Evolutionary conservation across 1,139 yeast species (phyloP), one percentile per base, ranked within the genome.

Genomic region (Protomyces arabidopsidicola): DNA sequence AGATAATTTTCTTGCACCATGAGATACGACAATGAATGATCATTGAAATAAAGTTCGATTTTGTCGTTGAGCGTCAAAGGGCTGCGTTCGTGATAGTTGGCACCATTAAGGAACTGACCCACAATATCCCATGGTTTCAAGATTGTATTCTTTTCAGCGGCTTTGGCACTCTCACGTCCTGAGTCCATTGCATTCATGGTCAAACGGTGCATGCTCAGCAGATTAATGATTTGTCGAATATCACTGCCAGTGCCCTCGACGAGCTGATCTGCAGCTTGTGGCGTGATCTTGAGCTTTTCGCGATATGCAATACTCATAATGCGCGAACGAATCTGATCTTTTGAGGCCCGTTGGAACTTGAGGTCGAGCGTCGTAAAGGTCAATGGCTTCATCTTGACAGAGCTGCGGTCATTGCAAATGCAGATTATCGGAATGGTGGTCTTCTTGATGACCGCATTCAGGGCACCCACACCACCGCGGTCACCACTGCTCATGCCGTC

Each of bases 401-500:
- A 79, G 10, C 89, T 82, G 69, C 90, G 86, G 72, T 95, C 99
- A 75, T 95, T 95, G 78, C 98, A 93, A 67, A 95, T 90, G 64
- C 93, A 80, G 67, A 95, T 90, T 78, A 95, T 82, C 14, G 99
- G 98, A 72, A 93, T 66, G 88, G 60, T 85, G 0, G 98, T 90
- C 56, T 84, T 85, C 53, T 87, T 81, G 73, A 98, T 93, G 70
- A 90, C 87, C 53, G 87, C 85, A 0, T 97, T 91, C 76, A 95
- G 81, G 65, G 93, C 96, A 31, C 97, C 98, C 22, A 95, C 97
- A 68, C 99, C 99, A 68, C 98, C 99, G 71, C 95, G 86, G 75
- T 95, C 99, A 68, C 99, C 99, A 71, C 95, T 90, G 53, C 97
- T 89, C 98, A 95, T 93, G 69, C 99, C 99, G 75, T 95, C 99